Evolutionary conservation across 345 rosid species (phyloP).

Genomic region (Moricandia arvensis): DNA sequence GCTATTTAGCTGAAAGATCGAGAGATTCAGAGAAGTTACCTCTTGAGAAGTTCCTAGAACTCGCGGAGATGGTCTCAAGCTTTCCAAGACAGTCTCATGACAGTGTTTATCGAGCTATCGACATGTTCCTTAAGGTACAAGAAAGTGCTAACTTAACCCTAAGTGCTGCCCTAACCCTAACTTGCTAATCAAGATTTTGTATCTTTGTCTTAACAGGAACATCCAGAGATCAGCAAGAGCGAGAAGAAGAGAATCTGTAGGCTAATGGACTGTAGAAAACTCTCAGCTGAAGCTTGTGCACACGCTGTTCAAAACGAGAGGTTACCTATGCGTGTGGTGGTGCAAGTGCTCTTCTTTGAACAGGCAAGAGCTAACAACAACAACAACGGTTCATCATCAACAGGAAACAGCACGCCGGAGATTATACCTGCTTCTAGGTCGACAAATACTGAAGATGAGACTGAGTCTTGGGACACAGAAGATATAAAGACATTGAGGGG

Average conservation of each 20-base stretch:
- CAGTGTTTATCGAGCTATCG: conserved; percentile 66
- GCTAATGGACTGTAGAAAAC: conserved; percentile 78
- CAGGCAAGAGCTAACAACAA: conserved; percentile 54
- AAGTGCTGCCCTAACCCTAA: not conserved
- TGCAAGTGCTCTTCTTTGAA: conserved; percentile 93
- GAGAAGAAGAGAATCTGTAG: conserved; percentile 79
- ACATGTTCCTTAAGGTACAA: conserved; percentile 71
- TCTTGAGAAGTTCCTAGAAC: conserved; percentile 43
- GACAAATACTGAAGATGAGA: conserved; percentile 70
- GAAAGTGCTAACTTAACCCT: conserved; percentile 5
- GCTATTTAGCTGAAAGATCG: conserved; percentile 66
- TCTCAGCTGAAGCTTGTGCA: conserved; percentile 72
- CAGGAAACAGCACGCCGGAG: conserved; percentile 61
- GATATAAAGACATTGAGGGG: conserved; percentile 71
- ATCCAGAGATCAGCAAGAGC: conserved; percentile 60
- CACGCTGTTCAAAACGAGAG: conserved; percentile 89
- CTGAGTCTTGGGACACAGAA: conserved; percentile 65
- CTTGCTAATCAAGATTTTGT: not conserved
- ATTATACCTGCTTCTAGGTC: conserved; percentile 59
- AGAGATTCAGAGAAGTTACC: conserved; percentile 52
- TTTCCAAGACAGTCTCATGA: conserved; percentile 63
- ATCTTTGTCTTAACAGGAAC: conserved; percentile 40
- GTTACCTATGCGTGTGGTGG: conserved; percentile 76
- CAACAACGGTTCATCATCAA: conserved; percentile 42
- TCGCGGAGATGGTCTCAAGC: conserved; percentile 47